phyloP scores from a whole-genome alignment of 352 stramenopile species.

The Pythium pyrilobum region DNA sequence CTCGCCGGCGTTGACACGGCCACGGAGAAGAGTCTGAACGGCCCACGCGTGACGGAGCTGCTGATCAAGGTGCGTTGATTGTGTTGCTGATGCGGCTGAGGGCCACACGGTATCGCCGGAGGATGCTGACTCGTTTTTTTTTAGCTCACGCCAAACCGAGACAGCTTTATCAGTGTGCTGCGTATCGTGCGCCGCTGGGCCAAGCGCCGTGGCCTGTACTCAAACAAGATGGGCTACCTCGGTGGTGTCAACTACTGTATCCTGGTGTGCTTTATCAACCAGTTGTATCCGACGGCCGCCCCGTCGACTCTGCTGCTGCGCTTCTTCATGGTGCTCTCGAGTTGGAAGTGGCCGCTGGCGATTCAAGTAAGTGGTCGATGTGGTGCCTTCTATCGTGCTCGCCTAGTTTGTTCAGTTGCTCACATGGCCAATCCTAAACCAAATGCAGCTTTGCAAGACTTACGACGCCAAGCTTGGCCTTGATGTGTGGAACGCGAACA shows the following conservation, averaged over 20 bases:
- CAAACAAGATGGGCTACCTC: conserved; percentile 98
- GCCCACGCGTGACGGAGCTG: conserved; percentile 86
- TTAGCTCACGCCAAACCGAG: conserved; percentile 72
- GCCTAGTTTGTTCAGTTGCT: too few species aligned
- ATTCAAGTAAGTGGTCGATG: conserved; percentile 72
- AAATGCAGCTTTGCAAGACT: conserved; percentile 71
- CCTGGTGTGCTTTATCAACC: conserved; percentile 95
- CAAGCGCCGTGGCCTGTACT: conserved; percentile 95
- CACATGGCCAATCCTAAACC: background rate
- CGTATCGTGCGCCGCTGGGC: conserved; percentile 86
- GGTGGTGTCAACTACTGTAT: conserved; percentile 99
- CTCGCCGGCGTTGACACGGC: conserved; percentile 81
- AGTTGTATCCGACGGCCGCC: conserved; percentile 83
- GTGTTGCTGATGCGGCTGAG: background rate
- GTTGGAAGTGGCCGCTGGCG: conserved; percentile 88
- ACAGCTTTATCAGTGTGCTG: conserved; percentile 87
- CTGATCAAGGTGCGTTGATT: conserved; percentile 74
- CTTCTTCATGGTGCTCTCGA: conserved; percentile 90
- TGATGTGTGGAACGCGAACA: conserved; percentile 87
- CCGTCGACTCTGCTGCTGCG: conserved; percentile 78
- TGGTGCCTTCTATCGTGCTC: too few species aligned
- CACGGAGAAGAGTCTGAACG: conserved; percentile 89
- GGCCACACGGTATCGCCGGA: too few species aligned
- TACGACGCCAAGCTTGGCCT: conserved; percentile 82
- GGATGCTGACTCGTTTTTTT: conserved; percentile 2